Evolutionary conservation across 2,329 filamentous ascomycete species (phyloP).

Genomic region (Venturia asperata): DNA sequence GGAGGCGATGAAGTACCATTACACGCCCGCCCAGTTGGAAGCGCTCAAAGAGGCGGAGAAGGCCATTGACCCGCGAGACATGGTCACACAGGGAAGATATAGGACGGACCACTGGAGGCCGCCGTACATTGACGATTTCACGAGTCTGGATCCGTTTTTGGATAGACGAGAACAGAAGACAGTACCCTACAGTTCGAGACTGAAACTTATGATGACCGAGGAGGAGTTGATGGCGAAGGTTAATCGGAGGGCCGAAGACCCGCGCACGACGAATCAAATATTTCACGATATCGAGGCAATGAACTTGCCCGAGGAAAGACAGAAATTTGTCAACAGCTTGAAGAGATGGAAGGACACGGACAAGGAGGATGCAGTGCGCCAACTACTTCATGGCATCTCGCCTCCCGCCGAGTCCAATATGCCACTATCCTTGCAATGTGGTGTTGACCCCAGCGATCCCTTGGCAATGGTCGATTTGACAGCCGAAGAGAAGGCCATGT

Average conservation of each 20-base stretch:
- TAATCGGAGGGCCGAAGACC: slow-evolving; percentile 3
- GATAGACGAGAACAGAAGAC: slow-evolving; percentile 51
- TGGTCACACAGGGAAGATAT: slow-evolving; percentile 64
- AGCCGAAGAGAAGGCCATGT: slow-evolving; percentile 41
- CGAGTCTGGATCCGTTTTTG: slow-evolving; percentile 65
- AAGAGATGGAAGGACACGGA: slow-evolving; percentile 14
- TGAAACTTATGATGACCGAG: slow-evolving; percentile 7
- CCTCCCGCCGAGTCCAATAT: slow-evolving; percentile 24
- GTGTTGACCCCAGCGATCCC: slow-evolving; percentile 32
- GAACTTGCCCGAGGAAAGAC: neutral
- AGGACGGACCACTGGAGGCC: slow-evolving; percentile 66
- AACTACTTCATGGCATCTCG: neutral
- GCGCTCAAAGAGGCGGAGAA: slow-evolving; percentile 76
- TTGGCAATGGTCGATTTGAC: slow-evolving; percentile 39
- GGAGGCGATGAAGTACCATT: slow-evolving; percentile 55
- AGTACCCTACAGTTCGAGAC: neutral
- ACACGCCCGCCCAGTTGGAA: slow-evolving; percentile 72
- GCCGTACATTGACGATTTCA: slow-evolving; percentile 76
- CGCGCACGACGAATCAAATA: slow-evolving; percentile 16
- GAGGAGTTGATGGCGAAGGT: slow-evolving; percentile 12
- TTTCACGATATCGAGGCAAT: slow-evolving; percentile 11
- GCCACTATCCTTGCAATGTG: slow-evolving; percentile 37
- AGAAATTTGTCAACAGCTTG: neutral
- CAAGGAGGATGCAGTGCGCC: slow-evolving; percentile 13
- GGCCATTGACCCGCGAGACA: slow-evolving; percentile 65